Evolutionary conservation across 1,284 basidiomycete species (phyloP).

Genomic region (Cutaneotrichosporon sp.): DNA sequence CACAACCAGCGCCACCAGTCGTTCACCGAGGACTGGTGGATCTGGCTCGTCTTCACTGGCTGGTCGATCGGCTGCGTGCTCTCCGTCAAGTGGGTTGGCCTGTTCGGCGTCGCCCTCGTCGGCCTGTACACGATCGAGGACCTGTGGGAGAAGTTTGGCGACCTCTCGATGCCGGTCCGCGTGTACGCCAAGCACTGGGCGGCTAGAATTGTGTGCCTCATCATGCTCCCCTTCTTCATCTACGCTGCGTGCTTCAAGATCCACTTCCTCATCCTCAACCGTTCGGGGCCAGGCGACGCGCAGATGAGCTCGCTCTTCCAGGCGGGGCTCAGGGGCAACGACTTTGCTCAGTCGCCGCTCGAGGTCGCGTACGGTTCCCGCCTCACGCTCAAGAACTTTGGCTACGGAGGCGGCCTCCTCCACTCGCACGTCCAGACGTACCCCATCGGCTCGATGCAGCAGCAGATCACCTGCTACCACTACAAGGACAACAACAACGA

Average conservation of each 20-base stretch:
- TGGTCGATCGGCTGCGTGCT: conserved; percentile 93
- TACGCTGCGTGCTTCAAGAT: conserved; percentile 95
- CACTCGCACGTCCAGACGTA: conserved; percentile 96
- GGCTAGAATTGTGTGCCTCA: conserved; percentile 81
- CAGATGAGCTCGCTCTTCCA: conserved; percentile 99
- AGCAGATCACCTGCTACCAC: conserved; percentile 99
- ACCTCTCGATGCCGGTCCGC: conserved; percentile 81
- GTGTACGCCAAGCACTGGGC: conserved; percentile 91
- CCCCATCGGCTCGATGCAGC: conserved; percentile 88
- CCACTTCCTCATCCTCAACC: conserved; percentile 92
- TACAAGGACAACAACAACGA: conserved; percentile 99
- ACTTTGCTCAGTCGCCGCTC: conserved; percentile 83
- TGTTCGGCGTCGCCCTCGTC: conserved; percentile 92
- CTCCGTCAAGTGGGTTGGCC: conserved; percentile 94
- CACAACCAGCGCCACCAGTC: conserved; percentile 92
- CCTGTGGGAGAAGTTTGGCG: conserved; percentile 98
- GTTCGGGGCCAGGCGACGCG: conserved; percentile 92
- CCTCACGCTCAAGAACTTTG: conserved; percentile 95
- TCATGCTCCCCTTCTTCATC: conserved; percentile 83
- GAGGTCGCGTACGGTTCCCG: conserved; percentile 90
- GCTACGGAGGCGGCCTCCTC: conserved; percentile 92
- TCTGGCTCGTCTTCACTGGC: conserved; percentile 89
- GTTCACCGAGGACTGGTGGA: conserved; percentile 95
- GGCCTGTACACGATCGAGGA: conserved; percentile 97
- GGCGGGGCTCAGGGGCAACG: conserved; percentile 92